These are phyloP conservation scores for Calonectria montana DNA, from an alignment of 2,329 filamentous ascomycete species.

Conservation along the genomic window DNA sequence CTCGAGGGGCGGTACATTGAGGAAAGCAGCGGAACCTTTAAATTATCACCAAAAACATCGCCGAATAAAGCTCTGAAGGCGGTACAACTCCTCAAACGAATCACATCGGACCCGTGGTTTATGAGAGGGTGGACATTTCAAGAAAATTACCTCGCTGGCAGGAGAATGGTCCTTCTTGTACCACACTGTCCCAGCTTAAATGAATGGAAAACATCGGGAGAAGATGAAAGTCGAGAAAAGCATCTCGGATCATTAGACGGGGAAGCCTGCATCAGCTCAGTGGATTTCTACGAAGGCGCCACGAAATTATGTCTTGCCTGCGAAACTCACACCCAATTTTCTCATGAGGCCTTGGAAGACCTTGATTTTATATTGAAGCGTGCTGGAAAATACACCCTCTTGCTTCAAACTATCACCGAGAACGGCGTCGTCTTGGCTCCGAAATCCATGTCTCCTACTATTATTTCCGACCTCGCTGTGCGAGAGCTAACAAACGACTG, in stretches of 20 bases:
- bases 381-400: not conserved
- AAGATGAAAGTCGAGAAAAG: not conserved
- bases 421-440: not conserved
- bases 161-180: constrained; percentile 7
- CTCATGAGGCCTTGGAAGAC: not conserved
- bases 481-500: not conserved
- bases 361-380: not conserved
- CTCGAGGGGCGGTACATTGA: not conserved
- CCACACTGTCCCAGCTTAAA: not conserved
- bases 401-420: not conserved
- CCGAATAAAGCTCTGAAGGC: not conserved
- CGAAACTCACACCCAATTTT: not conserved
- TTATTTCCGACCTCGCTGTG: not conserved
- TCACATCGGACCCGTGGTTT: constrained; percentile 8
- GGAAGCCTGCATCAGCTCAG: not conserved
- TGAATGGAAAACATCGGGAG: not conserved
- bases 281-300: not conserved
- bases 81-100: not conserved
- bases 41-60: not conserved
- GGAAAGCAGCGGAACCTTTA: not conserved
- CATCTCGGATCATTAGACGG: not conserved
- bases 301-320: not conserved
- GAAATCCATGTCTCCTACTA: not conserved
- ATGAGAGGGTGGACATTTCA: constrained; percentile 12
- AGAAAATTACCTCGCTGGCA: constrained; percentile 8